A percentile compares a stretch with the other conserved stretches of the same genome.
Conservation (phyloP, 768 basidiomycete genomes). For the Strobilomyces dryophilus region DNA sequence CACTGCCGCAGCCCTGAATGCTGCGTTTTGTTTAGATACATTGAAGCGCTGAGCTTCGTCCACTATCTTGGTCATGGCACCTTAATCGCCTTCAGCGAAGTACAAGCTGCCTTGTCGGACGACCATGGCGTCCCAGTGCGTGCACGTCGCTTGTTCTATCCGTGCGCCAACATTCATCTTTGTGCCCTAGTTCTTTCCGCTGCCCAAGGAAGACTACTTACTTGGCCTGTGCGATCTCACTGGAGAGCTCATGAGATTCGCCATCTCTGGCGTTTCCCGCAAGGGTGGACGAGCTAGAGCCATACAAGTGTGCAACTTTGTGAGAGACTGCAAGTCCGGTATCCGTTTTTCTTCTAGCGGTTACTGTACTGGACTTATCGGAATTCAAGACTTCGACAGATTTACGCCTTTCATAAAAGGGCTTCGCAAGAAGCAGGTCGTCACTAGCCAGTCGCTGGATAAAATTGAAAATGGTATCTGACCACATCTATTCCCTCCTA, state of each 20-base stretch:
- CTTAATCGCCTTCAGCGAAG: constrained; percentile 64
- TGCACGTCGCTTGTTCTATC: constrained; percentile 13
- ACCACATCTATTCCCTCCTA: neutral
- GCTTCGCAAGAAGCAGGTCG: constrained; percentile 81
- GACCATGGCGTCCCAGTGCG: constrained; percentile 61
- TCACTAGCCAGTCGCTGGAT: constrained; percentile 81
- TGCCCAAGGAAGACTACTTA: constrained; percentile 81
- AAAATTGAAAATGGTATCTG: constrained; percentile 88
- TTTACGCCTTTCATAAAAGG: constrained; percentile 68
- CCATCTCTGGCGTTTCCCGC: constrained; percentile 75
- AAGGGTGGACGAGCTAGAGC: constrained; percentile 64
- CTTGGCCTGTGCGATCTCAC: constrained; percentile 93
- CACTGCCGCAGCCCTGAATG: constrained; percentile 10
- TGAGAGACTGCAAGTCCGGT: constrained; percentile 72
- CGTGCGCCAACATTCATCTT: constrained; percentile 3
- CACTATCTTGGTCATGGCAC: constrained; percentile 72
- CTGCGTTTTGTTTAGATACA: constrained; percentile 47
- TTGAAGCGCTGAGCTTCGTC: constrained; percentile 88
- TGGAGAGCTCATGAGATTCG: constrained; percentile 95
- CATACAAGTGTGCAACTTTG: constrained; percentile 61
- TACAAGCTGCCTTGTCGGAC: constrained; percentile 62
- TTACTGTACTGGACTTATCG: neutral
- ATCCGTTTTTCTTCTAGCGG: constrained; percentile 15
- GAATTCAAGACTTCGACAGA: constrained; percentile 65
- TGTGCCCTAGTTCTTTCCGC: constrained; percentile 60